Evolutionary conservation across 768 basidiomycete species (phyloP).

Genomic region (Lactifluus subvellereus): DNA sequence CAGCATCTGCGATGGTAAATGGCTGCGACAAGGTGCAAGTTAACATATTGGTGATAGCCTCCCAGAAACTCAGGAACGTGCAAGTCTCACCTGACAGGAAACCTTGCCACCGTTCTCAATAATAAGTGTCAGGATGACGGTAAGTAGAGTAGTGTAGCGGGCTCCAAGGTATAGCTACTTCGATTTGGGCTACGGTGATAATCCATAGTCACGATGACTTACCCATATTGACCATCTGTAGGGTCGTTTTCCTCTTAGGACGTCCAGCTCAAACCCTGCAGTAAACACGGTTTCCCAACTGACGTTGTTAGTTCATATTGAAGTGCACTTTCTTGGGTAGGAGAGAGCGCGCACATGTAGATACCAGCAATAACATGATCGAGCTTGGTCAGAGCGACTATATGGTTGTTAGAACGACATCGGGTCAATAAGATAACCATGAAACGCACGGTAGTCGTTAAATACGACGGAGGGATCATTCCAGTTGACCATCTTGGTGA

Average conservation of each 20-base stretch:
- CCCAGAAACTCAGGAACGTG: neutral
- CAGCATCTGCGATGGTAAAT: neutral
- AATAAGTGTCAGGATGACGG: neutral
- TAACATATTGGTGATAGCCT: neutral
- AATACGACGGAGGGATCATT: neutral
- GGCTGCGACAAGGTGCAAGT: neutral
- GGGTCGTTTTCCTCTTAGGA: neutral
- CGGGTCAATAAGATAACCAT: no score
- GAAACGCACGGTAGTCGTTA: constrained; percentile 5
- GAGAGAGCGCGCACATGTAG: neutral
- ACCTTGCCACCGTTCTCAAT: neutral
- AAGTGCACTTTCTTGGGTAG: neutral
- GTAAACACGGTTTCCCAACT: neutral
- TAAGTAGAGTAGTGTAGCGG: neutral
- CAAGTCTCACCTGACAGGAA: neutral
- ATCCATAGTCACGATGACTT: neutral
- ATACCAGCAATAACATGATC: constrained; percentile 2
- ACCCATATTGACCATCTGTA: neutral
- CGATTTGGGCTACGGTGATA: neutral
- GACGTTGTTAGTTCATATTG: neutral
- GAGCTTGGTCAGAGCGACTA: neutral
- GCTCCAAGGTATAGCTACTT: neutral
- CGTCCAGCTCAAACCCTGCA: neutral
- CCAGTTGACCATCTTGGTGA: constrained; percentile 17
- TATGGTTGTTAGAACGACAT: neutral